Base-by-base conservation (phyloP, 1,139 yeast genomes). In the Sugiyamaella paludigena region DNA sequence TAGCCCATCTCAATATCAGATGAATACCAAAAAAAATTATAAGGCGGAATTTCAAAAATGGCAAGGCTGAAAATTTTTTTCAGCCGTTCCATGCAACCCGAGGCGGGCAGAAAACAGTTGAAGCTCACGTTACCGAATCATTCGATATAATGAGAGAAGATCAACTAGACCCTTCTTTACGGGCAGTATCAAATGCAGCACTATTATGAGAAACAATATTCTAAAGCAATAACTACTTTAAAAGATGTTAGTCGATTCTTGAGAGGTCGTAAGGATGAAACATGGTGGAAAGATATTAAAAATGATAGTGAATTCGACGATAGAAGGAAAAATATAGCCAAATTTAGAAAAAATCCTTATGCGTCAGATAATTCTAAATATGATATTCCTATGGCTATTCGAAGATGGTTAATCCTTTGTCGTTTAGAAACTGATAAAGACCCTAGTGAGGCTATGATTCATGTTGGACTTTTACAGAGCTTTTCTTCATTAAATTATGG, bases 231-330 rank as follows among this genome's bases (percentile, higher is more conserved):
- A 16, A 77, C 75, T 48, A 75, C 81, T 0, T 77, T 88, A 41
- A 85, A 86, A 59, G 71, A 77, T 32, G 85, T 87, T 10, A 79
- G 96, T 0, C 73, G 98, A 50, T 89, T 96, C 94, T 77, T 91
- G 13, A 89, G 86, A 56, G 75, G 75, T 9, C 76, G 98, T 57
- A 78, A 73, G 29, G 72, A 71, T 24, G 96, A 92, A 65, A 72
- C 74, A 0, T 88, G 84, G 75, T 92, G 98, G 98, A 88, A 87
- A 57, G 89, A 84, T 30, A 68, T 70, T 10, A 72, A 73, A 10
- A 83, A 82, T 54, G 98, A 92, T 65, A 72, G 87, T 0, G 98
- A 92, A 65, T 92, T 84, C 66, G 79, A 76, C 40, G 79, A 76
- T 39, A 72, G 95, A 53, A 70, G 78, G 30, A 74, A 73, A n/a